phyloP scores from a whole-genome alignment of 1,139 yeast genomes.

The Debaryomycetaceae sp. region DNA sequence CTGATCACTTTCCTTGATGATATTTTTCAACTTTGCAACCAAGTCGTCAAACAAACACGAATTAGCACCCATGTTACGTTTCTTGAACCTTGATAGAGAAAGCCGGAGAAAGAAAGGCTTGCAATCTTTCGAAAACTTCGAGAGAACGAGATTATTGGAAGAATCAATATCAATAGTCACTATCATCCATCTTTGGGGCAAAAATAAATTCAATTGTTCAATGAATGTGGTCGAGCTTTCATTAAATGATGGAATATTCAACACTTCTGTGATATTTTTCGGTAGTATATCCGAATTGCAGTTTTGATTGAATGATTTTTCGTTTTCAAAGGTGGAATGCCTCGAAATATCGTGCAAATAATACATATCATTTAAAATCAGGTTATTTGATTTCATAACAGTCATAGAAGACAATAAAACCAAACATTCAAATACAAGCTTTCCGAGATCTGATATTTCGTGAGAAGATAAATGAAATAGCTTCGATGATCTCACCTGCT shows the following conservation, averaged over 20 bases:
- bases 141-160: slow-evolving; percentile 55
- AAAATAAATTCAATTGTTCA: slow-evolving; percentile 14
- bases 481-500: slow-evolving; percentile 6
- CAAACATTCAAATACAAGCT: slow-evolving; percentile 19
- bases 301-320: slow-evolving; percentile 15
- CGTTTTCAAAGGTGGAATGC: slow-evolving; percentile 30
- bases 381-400: slow-evolving; percentile 16
- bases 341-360: slow-evolving; percentile 34
- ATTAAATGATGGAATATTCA: slow-evolving; percentile 5
- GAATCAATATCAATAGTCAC: slow-evolving; percentile 64
- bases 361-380: slow-evolving; percentile 23
- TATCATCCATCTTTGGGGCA: slow-evolving; percentile 57
- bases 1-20: slow-evolving; percentile 58
- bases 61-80: slow-evolving; percentile 32
- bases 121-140: slow-evolving; percentile 36
- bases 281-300: slow-evolving; percentile 14
- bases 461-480: slow-evolving; percentile 11
- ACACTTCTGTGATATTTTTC: slow-evolving; percentile 2
- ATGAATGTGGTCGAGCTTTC: slow-evolving; percentile 9
- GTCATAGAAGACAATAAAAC: slow-evolving; percentile 25
- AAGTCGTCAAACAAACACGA: slow-evolving; percentile 47
- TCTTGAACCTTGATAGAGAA: slow-evolving; percentile 54
- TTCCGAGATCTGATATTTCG: slow-evolving; percentile 18
- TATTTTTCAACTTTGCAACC: slow-evolving; percentile 38
- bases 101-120: slow-evolving; percentile 53